Evolutionary conservation across 2,329 filamentous ascomycete genomes (phyloP), one percentile per base, ranked within the genome.

Genomic region (Neurospora sp.): DNA sequence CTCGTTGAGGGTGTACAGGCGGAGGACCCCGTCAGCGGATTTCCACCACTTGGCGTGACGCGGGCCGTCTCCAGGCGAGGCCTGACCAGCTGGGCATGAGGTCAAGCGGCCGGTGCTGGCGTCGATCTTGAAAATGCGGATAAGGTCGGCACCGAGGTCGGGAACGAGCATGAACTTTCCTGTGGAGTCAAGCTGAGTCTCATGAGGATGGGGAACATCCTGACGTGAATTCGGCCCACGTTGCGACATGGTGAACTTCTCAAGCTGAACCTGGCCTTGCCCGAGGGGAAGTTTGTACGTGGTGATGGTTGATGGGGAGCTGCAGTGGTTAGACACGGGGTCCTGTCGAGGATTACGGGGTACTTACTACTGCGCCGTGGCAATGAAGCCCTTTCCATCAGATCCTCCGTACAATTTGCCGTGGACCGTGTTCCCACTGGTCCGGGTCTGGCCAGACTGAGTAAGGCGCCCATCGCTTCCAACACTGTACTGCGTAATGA

Each of bases 181-280:
- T 0, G 83, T 83, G 0, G 82, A 84, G 71, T 85, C 85, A 11
- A 80, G 77, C 73, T 85, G 81, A 5, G 81, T 82, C 19, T 84
- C 81, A 77, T 88, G 86, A 8, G 85, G 86, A 73, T 88, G 86
- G 6, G 86, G 80, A 5, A 80, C 82, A 70, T 87, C 83, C 75
- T 88, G 86, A n/a, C 86, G 83, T 38, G 74, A 76, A 4, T 83
- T 77, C 11, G 84, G 80, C 0, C 85, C 84, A 0, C 80, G 79
- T 8, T 75, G 73, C 2, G 78, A 71, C 78, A 83, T 79, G 71
- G 79, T 81, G 76, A 82, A 84, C 70, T 77, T 78, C 71, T 83
- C 79, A 4, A 80, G 68, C 15, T 72, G 68, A 17, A 70, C 57
- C 38, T 75, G 72, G 5, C 77, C 76, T 66, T 72, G 72, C 5